Evolutionary conservation across 2,329 filamentous ascomycete species (phyloP).

Genomic region (Clonostachys chloroleuca): DNA sequence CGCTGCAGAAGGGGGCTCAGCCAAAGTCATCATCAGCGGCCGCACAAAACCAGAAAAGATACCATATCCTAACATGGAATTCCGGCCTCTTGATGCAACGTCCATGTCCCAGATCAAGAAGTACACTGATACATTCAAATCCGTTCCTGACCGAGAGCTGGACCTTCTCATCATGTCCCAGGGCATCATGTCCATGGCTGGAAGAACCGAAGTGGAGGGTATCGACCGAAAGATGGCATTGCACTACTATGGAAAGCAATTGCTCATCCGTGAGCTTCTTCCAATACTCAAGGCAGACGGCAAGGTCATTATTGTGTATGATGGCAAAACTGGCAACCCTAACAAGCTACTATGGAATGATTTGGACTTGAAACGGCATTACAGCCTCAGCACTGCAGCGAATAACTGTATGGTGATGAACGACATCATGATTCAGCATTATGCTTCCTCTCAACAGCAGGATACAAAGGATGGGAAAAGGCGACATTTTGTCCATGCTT

Average conservation of each 20-base stretch:
- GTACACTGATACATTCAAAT: slow-evolving; percentile 20
- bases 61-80: slow-evolving; percentile 23
- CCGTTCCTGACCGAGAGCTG: slow-evolving; percentile 15
- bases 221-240: slow-evolving; percentile 38
- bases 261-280: slow-evolving; percentile 32
- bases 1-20: slow-evolving; percentile 15
- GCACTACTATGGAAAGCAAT: slow-evolving; percentile 38
- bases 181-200: slow-evolving; percentile 25
- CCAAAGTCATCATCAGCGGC: slow-evolving; percentile 24
- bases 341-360: slow-evolving; percentile 28
- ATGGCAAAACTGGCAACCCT: slow-evolving; percentile 19
- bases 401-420: slow-evolving; percentile 31
- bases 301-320: slow-evolving; percentile 32
- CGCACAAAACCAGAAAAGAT: slow-evolving; percentile 20
- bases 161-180: slow-evolving; percentile 31
- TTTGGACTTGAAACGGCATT: slow-evolving; percentile 28
- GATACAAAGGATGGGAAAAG: slow-evolving; percentile 9
- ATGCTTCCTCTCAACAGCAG: slow-evolving; percentile 17
- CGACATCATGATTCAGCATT: slow-evolving; percentile 26
- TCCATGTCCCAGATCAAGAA: slow-evolving; percentile 24
- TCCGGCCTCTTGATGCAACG: slow-evolving; percentile 21
- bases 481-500: slow-evolving; percentile 31
- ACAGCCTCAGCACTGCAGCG: slow-evolving; percentile 21
- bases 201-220: slow-evolving; percentile 35
- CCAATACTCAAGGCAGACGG: slow-evolving; percentile 26